phyloP scores from a whole-genome alignment of 345 rosid species.

The Gossypium longicalyx region DNA sequence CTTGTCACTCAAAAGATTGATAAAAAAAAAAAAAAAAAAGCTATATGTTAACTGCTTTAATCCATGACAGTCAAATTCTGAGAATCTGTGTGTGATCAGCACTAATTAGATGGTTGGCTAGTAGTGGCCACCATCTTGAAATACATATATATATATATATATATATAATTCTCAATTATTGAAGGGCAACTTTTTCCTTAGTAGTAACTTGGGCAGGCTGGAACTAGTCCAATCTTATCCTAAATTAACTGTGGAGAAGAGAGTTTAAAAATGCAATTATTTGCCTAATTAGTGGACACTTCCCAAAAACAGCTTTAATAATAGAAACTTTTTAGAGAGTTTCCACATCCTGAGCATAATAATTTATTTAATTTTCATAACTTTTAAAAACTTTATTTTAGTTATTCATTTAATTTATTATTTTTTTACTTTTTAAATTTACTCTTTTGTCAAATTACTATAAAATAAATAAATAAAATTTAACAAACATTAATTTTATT shows the following conservation, averaged over 20 bases:
- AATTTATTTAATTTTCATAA: no score
- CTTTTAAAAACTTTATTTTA: no score
- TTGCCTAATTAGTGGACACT: conserved; percentile 24
- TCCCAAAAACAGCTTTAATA: conserved; percentile 5
- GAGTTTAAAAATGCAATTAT: conserved; percentile 17
- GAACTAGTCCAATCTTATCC: conserved; percentile 20
- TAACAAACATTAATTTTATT: no score
- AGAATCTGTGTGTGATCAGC: conserved; percentile 9
- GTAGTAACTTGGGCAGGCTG: conserved; percentile 17
- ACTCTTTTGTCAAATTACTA: no score
- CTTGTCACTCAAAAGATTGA: conserved; percentile 17
- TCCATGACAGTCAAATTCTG: conserved; percentile 1
- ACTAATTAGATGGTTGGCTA: background rate
- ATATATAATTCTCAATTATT: background rate
- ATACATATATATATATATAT: background rate
- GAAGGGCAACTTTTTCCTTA: no score
- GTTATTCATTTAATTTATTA: no score
- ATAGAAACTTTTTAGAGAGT: conserved; percentile 6
- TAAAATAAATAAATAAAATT: no score
- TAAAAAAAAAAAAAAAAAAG: background rate
- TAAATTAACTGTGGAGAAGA: no score
- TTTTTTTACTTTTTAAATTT: no score
- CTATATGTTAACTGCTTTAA: background rate
- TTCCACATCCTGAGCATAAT: background rate
- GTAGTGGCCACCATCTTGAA: conserved; percentile 11